Evolutionary conservation across 176 grass and related monocot genomes (phyloP).

Genomic region (Musa schizocarpa): DNA sequence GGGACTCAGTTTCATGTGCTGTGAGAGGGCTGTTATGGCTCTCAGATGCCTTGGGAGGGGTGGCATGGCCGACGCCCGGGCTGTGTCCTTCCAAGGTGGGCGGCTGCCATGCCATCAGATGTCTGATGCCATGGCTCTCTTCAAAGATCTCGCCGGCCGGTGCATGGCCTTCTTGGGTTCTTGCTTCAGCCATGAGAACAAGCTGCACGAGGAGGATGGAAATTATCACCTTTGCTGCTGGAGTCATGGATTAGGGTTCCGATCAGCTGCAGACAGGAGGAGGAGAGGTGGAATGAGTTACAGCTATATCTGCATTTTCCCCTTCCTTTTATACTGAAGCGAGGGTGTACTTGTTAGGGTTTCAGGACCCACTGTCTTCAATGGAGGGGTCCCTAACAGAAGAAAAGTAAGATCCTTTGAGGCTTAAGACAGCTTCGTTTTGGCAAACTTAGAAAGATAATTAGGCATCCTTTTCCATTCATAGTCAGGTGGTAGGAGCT

Average conservation of each 20-base stretch:
- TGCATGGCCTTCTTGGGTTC: constrained; percentile 24
- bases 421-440: constrained; percentile 14
- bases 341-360: neutral
- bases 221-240: constrained; percentile 26
- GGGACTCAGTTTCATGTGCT: too few relatives aligned
- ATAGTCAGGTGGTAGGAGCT: constrained; percentile 33
- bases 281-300: neutral
- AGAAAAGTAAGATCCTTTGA: constrained; percentile 23
- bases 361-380: neutral
- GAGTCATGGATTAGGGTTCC: constrained; percentile 23
- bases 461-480: constrained; percentile 44
- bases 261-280: neutral
- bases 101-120: neutral
- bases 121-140: neutral
- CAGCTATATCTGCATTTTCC: neutral
- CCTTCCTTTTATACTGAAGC: neutral
- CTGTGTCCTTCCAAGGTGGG: constrained; percentile 42
- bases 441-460: constrained; percentile 9
- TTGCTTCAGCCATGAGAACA: constrained; percentile 28
- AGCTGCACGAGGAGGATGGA: constrained; percentile 34
- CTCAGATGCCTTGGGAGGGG: constrained; percentile 17
- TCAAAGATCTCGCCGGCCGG: neutral
- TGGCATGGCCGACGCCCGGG: constrained; percentile 44
- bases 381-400: neutral
- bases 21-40: too few relatives aligned